A percentile compares a stretch with the other conserved stretches of the same genome.
These are phyloP conservation scores for Cytospora piceicola DNA, from an alignment of 2,329 filamentous ascomycete species.

Conservation along the genomic window DNA sequence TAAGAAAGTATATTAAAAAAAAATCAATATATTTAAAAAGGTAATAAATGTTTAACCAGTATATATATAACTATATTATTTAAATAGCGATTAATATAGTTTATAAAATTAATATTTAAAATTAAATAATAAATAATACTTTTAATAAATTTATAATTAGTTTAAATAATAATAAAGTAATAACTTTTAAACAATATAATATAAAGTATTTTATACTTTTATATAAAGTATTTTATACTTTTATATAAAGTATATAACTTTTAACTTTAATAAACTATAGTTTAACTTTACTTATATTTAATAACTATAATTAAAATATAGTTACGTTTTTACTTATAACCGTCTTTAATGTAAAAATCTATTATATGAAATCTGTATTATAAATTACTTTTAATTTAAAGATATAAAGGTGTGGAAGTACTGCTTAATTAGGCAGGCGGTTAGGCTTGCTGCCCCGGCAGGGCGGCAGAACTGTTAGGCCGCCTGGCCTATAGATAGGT, in stretches of 20 bases:
- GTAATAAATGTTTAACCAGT: not conserved
- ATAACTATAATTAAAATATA: not conserved
- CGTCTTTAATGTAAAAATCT: not conserved
- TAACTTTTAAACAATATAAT: not conserved
- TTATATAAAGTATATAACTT: too few relatives aligned
- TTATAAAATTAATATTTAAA: conserved; percentile 4
- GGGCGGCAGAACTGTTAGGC: too few relatives aligned
- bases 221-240: too few relatives aligned
- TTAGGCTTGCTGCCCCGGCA: too few relatives aligned
- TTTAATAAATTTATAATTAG: not conserved
- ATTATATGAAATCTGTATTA: not conserved
- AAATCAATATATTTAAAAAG: not conserved
- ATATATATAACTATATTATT: not conserved
- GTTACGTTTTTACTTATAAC: not conserved
- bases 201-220: too few relatives aligned
- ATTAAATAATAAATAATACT: conserved; percentile 1
- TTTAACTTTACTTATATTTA: not conserved
- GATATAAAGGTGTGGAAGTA: too few relatives aligned
- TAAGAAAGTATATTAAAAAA: too few relatives aligned
- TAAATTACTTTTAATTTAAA: too few relatives aligned
- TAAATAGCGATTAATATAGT: not conserved
- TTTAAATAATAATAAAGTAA: not conserved
- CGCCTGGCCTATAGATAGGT: too few relatives aligned
- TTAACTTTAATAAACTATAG: not conserved
- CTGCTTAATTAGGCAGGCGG: too few relatives aligned